Percentiles rank a stretch among this genome's conserved stretches.
These are phyloP conservation scores for Colletotrichum phormii DNA, from an alignment of 2,329 filamentous ascomycete genomes.

Conservation along the genomic window DNA sequence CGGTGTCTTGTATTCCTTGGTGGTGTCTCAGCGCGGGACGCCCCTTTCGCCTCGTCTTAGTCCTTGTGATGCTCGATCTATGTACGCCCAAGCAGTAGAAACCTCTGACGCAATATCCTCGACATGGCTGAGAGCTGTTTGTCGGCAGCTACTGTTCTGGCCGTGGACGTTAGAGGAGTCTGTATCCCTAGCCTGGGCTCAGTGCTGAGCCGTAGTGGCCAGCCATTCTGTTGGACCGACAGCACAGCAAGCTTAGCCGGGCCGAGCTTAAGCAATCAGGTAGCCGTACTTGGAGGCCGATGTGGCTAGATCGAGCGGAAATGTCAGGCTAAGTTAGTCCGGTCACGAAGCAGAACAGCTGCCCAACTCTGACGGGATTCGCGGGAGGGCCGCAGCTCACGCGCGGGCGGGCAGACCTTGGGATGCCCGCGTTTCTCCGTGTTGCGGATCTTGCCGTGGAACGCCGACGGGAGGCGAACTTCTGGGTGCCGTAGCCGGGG, in stretches of 20 bases:
- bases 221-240: not conserved
- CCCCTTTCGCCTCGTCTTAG: slow-evolving; percentile 11
- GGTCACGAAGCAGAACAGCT: slow-evolving; percentile 24
- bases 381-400: slow-evolving; percentile 14
- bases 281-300: not conserved
- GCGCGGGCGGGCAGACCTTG: slow-evolving; percentile 22
- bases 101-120: not conserved
- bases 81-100: not conserved
- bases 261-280: slow-evolving; percentile 11
- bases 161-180: not conserved
- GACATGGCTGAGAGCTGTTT: not conserved
- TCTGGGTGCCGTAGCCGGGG: slow-evolving; percentile 11
- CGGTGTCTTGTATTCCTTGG: not conserved
- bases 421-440: slow-evolving; percentile 10
- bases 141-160: not conserved
- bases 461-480: not conserved
- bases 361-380: slow-evolving; percentile 18
- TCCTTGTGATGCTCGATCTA: slow-evolving; percentile 10
- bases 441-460: slow-evolving; percentile 31
- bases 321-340: slow-evolving; percentile 3
- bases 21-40: slow-evolving; percentile 29
- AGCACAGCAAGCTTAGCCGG: slow-evolving; percentile 11
- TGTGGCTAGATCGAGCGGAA: slow-evolving; percentile 3
- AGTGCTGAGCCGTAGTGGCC: not conserved
- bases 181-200: not conserved